These are phyloP conservation scores for Lyophyllum shimeji DNA, from an alignment of 768 basidiomycete species.

Conservation along the genomic window DNA sequence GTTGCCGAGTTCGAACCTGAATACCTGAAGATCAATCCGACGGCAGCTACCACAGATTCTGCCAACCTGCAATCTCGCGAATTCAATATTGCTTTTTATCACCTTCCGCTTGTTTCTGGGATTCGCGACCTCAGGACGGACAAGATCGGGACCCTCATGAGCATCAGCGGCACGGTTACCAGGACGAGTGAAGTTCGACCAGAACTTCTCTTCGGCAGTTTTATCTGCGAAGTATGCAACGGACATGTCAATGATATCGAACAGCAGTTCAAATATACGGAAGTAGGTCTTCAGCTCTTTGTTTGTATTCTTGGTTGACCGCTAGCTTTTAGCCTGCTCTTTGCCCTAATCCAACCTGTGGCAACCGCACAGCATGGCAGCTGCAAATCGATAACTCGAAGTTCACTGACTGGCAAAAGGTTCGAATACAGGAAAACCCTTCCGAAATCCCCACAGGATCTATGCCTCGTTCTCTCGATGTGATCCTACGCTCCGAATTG, in stretches of 20 bases:
- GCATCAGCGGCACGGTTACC: conserved; percentile 96
- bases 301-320: conserved; percentile 10
- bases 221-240: conserved; percentile 87
- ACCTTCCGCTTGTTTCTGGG: conserved; percentile 89
- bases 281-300: conserved; percentile 47
- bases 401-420: conserved; percentile 99
- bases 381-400: conserved; percentile 94
- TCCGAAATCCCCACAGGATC: conserved; percentile 98
- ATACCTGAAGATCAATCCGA: conserved; percentile 93
- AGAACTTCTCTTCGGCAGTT: conserved; percentile 90
- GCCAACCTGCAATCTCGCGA: conserved; percentile 89
- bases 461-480: conserved; percentile 97
- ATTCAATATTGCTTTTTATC: conserved; percentile 94
- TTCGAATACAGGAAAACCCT: conserved; percentile 97
- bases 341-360: conserved; percentile 93
- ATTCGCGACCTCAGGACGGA: conserved; percentile 93
- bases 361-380: conserved; percentile 88
- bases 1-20: conserved; percentile 89
- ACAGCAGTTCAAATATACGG: conserved; percentile 99
- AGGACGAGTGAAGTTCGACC: conserved; percentile 97
- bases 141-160: conserved; percentile 91
- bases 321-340: conserved; percentile 66
- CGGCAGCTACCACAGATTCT: conserved; percentile 83
- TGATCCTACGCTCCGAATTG: conserved; percentile 91
- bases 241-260: conserved; percentile 90